Base-by-base conservation (phyloP, 2,329 filamentous ascomycete species). In the Rhinocladiella mackenziei region DNA sequence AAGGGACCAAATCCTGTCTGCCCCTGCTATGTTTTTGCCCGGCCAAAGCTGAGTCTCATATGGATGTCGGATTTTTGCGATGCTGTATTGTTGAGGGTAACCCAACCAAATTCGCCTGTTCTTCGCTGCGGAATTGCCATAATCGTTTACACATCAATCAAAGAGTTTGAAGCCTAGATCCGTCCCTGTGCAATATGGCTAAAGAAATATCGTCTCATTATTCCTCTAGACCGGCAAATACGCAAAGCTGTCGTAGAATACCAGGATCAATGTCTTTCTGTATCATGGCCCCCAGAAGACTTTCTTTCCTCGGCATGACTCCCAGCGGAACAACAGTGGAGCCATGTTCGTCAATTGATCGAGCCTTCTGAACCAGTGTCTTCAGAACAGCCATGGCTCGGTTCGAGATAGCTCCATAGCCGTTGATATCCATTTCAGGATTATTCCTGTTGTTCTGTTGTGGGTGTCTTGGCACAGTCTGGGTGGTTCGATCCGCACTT, bases 331-430 rank as follows among this genome's bases (percentile, higher is more conserved):
- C 69, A 23, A 71, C 58, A 22, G 62, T 69, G 6, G 65, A 67
- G 48, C 70, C 74, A 29, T n/a, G 35, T 69, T 75, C 61, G 77
- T 82, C 58, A 63, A 72, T 23, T 73, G 77, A 65, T 39, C 68
- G 69, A 10, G 69, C 68, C 65, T 86, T 88, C 59, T 89, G 83
- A 2, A 77, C 75, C 17, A 91, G 64, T 48, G 77, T 76, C 51
- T 77, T 76, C n/a, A 91, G 64, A 40, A 88, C 74, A 7, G 79
- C 77, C 34, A 88, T 71, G 2, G 82, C 81, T 31, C 85, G 75
- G 13, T 80, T 75, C 3, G 84, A 79, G 25, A 91, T 84, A 4
- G 68, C 68, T 30, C 62, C 58, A 48, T 69, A 70, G 1, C 66
- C 65, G 48, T 66, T 63, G 8, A 61, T 59, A 51, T 72, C 66